A percentile compares a stretch with the other conserved stretches of the same genome.
These are phyloP conservation scores for Scleromitrula shiraiana DNA, from an alignment of 2,329 filamentous ascomycete genomes.

Conservation along the genomic window DNA sequence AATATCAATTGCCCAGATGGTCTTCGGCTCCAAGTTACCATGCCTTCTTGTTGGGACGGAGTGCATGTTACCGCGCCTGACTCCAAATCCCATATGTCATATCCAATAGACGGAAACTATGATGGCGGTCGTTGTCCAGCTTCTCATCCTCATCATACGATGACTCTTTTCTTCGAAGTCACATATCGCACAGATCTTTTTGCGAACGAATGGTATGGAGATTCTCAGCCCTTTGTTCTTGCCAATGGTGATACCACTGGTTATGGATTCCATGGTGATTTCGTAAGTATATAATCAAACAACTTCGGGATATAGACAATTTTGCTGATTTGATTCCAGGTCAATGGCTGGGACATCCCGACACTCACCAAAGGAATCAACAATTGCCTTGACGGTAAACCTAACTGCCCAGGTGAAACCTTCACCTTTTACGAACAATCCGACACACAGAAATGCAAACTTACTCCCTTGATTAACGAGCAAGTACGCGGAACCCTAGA, in stretches of 20 bases:
- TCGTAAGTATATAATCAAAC: not conserved
- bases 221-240: conserved; percentile 34
- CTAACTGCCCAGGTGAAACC: not conserved
- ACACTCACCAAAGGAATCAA: conserved; percentile 7
- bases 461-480: conserved; percentile 5
- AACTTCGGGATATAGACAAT: not conserved
- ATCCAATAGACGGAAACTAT: conserved; percentile 33
- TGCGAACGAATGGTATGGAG: conserved; percentile 52
- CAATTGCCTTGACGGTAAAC: conserved; percentile 3
- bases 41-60: conserved; percentile 56
- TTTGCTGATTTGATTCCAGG: not conserved
- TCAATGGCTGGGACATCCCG: conserved; percentile 9
- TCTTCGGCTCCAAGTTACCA: conserved; percentile 46
- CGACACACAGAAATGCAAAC: conserved; percentile 6
- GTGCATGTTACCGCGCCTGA: conserved; percentile 44
- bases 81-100: conserved; percentile 49
- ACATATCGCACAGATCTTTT: conserved; percentile 48
- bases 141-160: conserved; percentile 45
- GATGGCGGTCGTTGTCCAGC: conserved; percentile 41
- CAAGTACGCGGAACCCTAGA: not conserved
- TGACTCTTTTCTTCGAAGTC: conserved; percentile 53
- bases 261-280: conserved; percentile 11
- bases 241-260: conserved; percentile 10
- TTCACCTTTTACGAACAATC: conserved; percentile 9
- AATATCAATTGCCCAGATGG: conserved; percentile 45